Base-by-base conservation (phyloP, 441 rosid species). In the Gossypium aridum region DNA sequence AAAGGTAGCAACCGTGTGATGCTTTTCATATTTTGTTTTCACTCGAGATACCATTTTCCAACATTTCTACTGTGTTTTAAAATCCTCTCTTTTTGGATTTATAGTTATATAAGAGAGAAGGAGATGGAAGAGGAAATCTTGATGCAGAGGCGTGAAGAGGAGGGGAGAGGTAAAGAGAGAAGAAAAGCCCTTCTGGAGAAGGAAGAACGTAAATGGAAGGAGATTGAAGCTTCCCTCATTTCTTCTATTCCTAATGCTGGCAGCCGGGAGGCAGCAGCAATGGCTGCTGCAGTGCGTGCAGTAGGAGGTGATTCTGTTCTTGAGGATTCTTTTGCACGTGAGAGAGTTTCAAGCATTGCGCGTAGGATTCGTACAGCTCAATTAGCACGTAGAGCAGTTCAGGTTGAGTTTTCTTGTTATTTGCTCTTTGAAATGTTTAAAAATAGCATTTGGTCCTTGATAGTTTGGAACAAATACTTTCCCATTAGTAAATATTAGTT, bases 141-240 rank as follows among this genome's bases (percentile, higher is more conserved):
- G 79, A 91, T 92, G 94, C 99, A 93, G 85, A 90, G 99, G 82
- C 99, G 99, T 65, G 99, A 94, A 85, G 99, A 97, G 89, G 99
- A 97, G 85, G 99, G 98, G 68, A 94, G 86, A 85, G 99, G 99
- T 75, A 97, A 97, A 87, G 98, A 97, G 85, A 87, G 99, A 85
- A 92, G 99, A 87, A 97, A 94, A 81, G 99, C 94, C 77, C 98
- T 94, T 73, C 80, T 97, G 83, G 97, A 94, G 84, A 97, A 91
- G 91, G 99, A 97, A 88, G 99, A 94, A 79, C 99, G 99, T 34
- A 97, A 97, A 74, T 97, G 99, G 99, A 97, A 97, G 91, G 99
- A 97, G 85, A 94, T 97, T 77, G 99, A 97, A 87, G 99, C 99
- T 79, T 97, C 99, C 79, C 92, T 97, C 71, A 91, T 97, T 83